Evolutionary conservation across 768 basidiomycete species (phyloP).

Genomic region (Zangia roseola): DNA sequence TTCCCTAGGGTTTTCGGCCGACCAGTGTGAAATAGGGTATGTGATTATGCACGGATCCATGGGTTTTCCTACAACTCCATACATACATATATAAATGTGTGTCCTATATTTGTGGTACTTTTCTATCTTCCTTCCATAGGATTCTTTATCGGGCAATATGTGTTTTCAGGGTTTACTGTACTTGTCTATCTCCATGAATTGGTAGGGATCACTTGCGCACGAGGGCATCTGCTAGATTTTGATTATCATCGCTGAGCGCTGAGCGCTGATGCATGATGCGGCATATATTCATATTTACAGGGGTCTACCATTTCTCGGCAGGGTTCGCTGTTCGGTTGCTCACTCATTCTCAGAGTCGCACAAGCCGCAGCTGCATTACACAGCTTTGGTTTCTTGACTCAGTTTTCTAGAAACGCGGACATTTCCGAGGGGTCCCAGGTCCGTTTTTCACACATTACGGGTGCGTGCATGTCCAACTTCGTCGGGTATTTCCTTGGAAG

Average conservation of each 20-base stretch:
- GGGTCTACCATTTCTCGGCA: too few species aligned
- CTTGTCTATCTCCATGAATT: neutral
- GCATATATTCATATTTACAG: too few species aligned
- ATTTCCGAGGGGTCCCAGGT: too few species aligned
- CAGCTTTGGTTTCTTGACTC: too few species aligned
- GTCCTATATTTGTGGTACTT: conserved; percentile 1
- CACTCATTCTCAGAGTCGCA: conserved; percentile 1
- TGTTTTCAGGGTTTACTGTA: neutral
- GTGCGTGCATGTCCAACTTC: too few species aligned
- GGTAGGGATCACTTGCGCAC: neutral
- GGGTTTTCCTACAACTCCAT: conserved; percentile 2
- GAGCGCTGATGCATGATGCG: too few species aligned
- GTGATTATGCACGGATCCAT: conserved; percentile 8
- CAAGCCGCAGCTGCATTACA: neutral
- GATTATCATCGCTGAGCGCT: too few species aligned
- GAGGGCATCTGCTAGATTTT: too few species aligned
- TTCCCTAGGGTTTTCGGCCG: conserved; percentile 10
- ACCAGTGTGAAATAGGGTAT: conserved; percentile 16
- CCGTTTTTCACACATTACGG: too few species aligned
- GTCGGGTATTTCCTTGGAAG: too few species aligned
- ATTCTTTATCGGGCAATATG: conserved; percentile 1
- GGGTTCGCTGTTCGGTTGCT: too few species aligned
- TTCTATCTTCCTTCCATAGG: neutral
- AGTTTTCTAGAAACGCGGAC: too few species aligned
- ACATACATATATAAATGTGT: neutral